Base-by-base conservation (phyloP, 306 rosid species). In the Erythrophleum fordii region DNA sequence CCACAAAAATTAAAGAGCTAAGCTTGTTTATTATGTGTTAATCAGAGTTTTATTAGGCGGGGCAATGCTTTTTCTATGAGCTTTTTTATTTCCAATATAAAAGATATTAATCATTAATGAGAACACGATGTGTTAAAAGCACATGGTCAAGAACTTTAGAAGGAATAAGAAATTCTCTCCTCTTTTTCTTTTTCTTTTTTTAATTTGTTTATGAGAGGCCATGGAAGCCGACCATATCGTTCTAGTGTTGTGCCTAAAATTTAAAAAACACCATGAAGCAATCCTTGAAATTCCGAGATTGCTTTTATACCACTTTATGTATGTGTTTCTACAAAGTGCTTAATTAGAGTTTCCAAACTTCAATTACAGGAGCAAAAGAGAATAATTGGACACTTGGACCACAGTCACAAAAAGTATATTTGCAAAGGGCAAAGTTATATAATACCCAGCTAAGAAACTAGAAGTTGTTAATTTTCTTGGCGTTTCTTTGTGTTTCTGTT, bases 291-390 rank as follows among this genome's bases (percentile, higher is more conserved):
- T 39, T 76, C 42, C 1, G 72, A 76, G 80, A 51, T 16, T 66
- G 86, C 90, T 83, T 91, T 82, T 80, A 18, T 45, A 41, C 77
- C 59, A 80, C 88, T 86, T 87, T 84, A 56, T 76, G 66, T 75
- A 17, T 41, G 78, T 77, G 68, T 72, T 84, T 68, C 41, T 2
- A 6, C 37, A 75, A 75, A 80, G 88, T 70, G 37, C 46, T 79
- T 83, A 79, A 65, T 78, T 83, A 13, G 71, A 58, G 74, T 34
- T 64, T 84, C 71, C 78, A 65, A 86, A 68, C 58, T 62, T 56
- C 58, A 23, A 52, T 9, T 51, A 10, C 6, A 23, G 31, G 11
- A 35, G 48, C 53, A 59, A 76, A 69, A 69, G 1, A 18, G 70
- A 65, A 65, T 65, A 20, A n/a, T 29, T 62, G 45, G 69, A 35